A percentile compares a stretch with the other conserved stretches of the same genome.
Evolutionary conservation across 441 rosid species (phyloP).

Genomic region (Populus hybrid): DNA sequence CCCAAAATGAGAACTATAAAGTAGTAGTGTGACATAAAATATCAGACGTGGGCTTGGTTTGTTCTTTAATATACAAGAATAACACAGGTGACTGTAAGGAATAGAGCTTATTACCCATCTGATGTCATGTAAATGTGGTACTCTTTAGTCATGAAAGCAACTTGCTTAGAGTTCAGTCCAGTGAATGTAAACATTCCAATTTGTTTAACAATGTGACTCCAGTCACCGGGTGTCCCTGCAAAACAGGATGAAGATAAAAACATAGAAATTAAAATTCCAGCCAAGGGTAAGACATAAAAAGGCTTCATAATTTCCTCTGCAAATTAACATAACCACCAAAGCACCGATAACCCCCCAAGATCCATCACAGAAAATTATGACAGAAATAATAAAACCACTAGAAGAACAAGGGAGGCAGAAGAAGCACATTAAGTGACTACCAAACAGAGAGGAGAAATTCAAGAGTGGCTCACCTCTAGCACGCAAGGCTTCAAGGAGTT

Average conservation of each 20-base stretch:
- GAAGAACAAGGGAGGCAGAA: neutral
- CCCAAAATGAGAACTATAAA: neutral
- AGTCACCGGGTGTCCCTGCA: slow-evolving; percentile 94
- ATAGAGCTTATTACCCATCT: slow-evolving; percentile 59
- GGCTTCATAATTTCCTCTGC: neutral
- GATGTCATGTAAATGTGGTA: slow-evolving; percentile 93
- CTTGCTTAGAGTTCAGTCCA: slow-evolving; percentile 75
- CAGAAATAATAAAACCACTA: neutral
- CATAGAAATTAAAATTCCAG: neutral
- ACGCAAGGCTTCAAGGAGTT: slow-evolving; percentile 67
- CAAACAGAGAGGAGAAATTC: neutral
- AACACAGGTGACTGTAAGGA: neutral
- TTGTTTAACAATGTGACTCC: slow-evolving; percentile 94
- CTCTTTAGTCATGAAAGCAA: slow-evolving; percentile 76
- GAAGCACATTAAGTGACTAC: neutral
- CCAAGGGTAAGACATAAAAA: neutral
- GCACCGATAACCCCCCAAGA: neutral
- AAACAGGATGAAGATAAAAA: neutral
- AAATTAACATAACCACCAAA: neutral
- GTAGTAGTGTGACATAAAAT: neutral
- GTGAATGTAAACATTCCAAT: slow-evolving; percentile 98
- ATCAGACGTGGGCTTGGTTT: neutral
- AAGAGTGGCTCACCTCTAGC: slow-evolving; percentile 45
- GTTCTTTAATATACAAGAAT: neutral
- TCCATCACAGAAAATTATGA: neutral